Percentiles rank a stretch among this genome's conserved stretches.
phyloP scores from a whole-genome alignment of 495 filamentous ascomycete genomes.

The Apiosordaria backusii region DNA sequence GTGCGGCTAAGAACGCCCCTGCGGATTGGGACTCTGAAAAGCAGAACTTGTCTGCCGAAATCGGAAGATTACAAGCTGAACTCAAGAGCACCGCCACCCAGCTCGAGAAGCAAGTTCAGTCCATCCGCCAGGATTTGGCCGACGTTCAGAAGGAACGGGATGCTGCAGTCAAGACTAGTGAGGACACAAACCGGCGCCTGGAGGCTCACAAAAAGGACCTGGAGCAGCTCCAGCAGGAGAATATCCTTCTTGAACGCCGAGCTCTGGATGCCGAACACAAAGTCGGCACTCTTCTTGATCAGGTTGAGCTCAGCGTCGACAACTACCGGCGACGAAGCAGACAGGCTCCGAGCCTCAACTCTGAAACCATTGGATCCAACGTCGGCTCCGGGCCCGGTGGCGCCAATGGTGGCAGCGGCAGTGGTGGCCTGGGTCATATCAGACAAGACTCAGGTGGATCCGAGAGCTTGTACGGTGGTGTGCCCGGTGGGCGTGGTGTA shows the following conservation, averaged over 20 bases:
- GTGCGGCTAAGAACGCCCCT: conserved; percentile 37
- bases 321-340: conserved; percentile 76
- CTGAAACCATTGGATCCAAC: conserved; percentile 19
- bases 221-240: conserved; percentile 77
- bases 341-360: conserved; percentile 32
- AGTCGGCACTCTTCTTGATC: conserved; percentile 87
- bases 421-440: conserved; percentile 39
- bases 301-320: conserved; percentile 88
- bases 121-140: conserved; percentile 64
- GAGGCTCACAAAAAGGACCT: conserved; percentile 62
- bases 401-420: not conserved
- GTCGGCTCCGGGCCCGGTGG: not conserved
- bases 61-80: conserved; percentile 64
- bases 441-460: conserved; percentile 60
- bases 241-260: conserved; percentile 69
- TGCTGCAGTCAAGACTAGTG: conserved; percentile 51
- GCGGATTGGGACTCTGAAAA: conserved; percentile 79
- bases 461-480: conserved; percentile 44
- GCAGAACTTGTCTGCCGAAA: conserved; percentile 65
- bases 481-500: not conserved
- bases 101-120: conserved; percentile 67
- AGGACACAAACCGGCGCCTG: conserved; percentile 58
- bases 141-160: conserved; percentile 65
- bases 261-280: conserved; percentile 89
- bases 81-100: conserved; percentile 60